phyloP scores from a whole-genome alignment of 2,329 filamentous ascomycete genomes.

The Apiospora kogelbergensis region DNA sequence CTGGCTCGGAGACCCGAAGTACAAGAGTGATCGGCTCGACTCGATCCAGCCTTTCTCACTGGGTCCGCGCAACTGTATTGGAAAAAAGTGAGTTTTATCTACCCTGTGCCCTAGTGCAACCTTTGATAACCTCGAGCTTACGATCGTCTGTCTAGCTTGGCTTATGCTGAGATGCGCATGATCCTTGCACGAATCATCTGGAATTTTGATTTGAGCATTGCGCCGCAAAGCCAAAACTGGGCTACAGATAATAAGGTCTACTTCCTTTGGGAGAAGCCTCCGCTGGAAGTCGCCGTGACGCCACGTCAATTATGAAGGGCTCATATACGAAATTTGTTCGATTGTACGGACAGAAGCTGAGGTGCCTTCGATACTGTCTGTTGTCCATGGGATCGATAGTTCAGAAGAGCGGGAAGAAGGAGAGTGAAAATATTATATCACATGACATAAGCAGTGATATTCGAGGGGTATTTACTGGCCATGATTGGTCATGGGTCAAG shows the following conservation, averaged over 20 bases:
- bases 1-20: constrained; percentile 25
- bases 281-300: not conserved
- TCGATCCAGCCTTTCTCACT: constrained; percentile 28
- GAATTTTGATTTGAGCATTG: constrained; percentile 32
- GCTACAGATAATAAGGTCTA: not conserved
- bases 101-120: not conserved
- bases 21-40: constrained; percentile 24
- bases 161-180: constrained; percentile 35
- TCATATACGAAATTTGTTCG: not conserved
- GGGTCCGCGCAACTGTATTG: constrained; percentile 33
- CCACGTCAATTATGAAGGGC: not conserved
- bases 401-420: no score
- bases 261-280: constrained; percentile 7
- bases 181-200: constrained; percentile 32
- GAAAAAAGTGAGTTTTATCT: constrained; percentile 26
- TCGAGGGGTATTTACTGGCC: not conserved
- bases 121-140: constrained; percentile 22
- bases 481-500: not conserved
- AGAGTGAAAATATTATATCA: no score
- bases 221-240: constrained; percentile 17
- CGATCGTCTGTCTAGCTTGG: constrained; percentile 23
- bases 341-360: no score
- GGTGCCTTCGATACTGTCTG: not conserved
- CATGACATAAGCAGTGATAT: not conserved
- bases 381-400: not conserved